phyloP scores from a whole-genome alignment of 2,329 filamentous ascomycete species.

The Talaromyces sp. region DNA sequence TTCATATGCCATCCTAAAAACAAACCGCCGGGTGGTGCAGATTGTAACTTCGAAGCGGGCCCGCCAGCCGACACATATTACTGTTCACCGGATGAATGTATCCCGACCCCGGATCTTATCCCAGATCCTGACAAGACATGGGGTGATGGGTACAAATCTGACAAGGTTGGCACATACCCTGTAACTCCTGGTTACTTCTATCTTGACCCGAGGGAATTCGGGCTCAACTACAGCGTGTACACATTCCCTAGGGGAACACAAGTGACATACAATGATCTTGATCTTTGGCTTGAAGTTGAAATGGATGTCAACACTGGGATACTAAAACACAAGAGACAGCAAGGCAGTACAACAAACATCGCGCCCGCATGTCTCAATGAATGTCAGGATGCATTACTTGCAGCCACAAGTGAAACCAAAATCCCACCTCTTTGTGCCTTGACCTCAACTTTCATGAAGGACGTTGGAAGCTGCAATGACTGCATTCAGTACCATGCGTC shows the following conservation, averaged over 20 bases:
- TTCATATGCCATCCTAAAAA: constrained; percentile 34
- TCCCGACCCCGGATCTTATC: constrained; percentile 23
- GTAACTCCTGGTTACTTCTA: constrained; percentile 57
- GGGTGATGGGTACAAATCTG: constrained; percentile 17
- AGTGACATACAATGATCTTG: not conserved
- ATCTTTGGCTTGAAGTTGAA: not conserved
- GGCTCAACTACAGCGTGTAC: constrained; percentile 57
- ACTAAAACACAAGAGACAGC: constrained; percentile 4
- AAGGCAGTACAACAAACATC: constrained; percentile 6
- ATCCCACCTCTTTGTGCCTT: constrained; percentile 13
- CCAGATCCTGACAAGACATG: constrained; percentile 17
- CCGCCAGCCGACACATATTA: constrained; percentile 33
- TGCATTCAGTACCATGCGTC: constrained; percentile 8
- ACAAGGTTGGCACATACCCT: constrained; percentile 41
- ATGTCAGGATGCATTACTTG: constrained; percentile 48
- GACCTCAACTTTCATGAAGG: constrained; percentile 10
- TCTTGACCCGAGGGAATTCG: constrained; percentile 57
- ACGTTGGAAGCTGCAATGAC: constrained; percentile 2
- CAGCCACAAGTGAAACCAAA: constrained; percentile 47
- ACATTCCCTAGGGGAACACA: constrained; percentile 24
- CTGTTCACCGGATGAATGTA: constrained; percentile 37
- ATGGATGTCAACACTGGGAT: not conserved
- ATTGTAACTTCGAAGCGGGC: constrained; percentile 36
- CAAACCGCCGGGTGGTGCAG: constrained; percentile 16
- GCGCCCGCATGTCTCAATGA: constrained; percentile 47